Percentiles rank a stretch among this genome's conserved stretches.
Conservation (phyloP, 352 stramenopile genomes). For the Phytopythium chamaehyphon region DNA sequence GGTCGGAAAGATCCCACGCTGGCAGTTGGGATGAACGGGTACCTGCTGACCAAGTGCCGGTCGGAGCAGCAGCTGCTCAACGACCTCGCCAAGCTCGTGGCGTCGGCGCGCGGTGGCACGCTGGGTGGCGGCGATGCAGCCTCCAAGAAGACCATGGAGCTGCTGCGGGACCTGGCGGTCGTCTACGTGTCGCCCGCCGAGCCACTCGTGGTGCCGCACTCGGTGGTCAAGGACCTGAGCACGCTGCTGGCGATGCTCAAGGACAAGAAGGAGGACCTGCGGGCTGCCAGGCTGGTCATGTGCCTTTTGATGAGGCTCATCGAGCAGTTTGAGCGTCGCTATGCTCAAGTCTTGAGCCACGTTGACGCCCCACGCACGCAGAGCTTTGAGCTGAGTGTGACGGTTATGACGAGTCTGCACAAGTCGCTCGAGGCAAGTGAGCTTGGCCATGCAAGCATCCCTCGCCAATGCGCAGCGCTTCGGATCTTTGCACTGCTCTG, state of each 20-base stretch:
- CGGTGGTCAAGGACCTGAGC: constrained; percentile 62
- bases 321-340: constrained; percentile 56
- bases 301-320: constrained; percentile 57
- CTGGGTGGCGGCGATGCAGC: constrained; percentile 52
- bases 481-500: constrained; percentile 64
- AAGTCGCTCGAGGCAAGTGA: constrained; percentile 49
- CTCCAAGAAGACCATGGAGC: constrained; percentile 65
- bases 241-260: constrained; percentile 63
- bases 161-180: constrained; percentile 65
- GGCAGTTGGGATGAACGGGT: constrained; percentile 52
- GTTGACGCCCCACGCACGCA: constrained; percentile 22
- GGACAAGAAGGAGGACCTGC: constrained; percentile 75
- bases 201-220: constrained; percentile 43
- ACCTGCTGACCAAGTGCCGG: constrained; percentile 55
- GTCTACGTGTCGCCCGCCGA: constrained; percentile 66
- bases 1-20: too few relatives aligned
- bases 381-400: constrained; percentile 40
- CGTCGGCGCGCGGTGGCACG: neutral
- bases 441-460: constrained; percentile 34
- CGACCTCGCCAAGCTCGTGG: constrained; percentile 54
- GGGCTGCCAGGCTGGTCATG: constrained; percentile 54
- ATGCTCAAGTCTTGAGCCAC: constrained; percentile 7
- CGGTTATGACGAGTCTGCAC: constrained; percentile 38
- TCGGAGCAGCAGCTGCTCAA: constrained; percentile 85
- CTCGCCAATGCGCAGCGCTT: constrained; percentile 45